Evolutionary conservation across 2,329 filamentous ascomycete genomes (phyloP), one percentile per base, ranked within the genome.

Genomic region (Stenocarpella maydis): DNA sequence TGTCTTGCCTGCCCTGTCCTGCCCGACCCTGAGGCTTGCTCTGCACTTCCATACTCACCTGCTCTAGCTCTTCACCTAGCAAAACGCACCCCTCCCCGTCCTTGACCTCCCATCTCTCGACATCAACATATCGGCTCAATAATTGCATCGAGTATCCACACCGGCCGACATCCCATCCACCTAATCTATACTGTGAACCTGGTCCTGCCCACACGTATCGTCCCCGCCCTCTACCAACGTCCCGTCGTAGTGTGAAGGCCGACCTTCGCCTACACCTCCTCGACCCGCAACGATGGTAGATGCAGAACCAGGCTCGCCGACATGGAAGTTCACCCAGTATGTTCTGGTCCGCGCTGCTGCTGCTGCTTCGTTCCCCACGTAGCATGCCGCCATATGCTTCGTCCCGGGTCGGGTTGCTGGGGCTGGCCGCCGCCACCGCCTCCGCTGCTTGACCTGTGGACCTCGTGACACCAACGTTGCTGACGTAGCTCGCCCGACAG

Each of bases 281-380:
- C 69, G 67, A 69, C 71, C 71, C 72, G 72, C 80, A 84, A 95
- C 91, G 86, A 98, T 98, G 95, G 95, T 96, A 87, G 95, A 98
- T 89, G 92, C 91, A 86, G 94, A 97, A 86, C 88, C 92, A 84
- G 94, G 90, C 87, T 91, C 93, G 85, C 95, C 95, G 80, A 98
- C 95, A 84, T 98, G 95, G 95, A 98, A 98, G 88, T 98, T 98
- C 86, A 98, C 95, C 83, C 95, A 98, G 95, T 97, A 92, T 83
- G 94, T 87, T 68, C 60, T 67, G 66, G 34, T 45, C 71, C 67
- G 53, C 60, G 45, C 52, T 15, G 58, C 34, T 17, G n/a, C n/a
- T n/a, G n/a, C 24, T 26, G n/a, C n/a, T 28, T 45, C 47, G 45
- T 21, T 26, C 21, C 28, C 60, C n/a, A 31, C 37, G 24, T 21